Evolutionary conservation across 257 asterid genomes (phyloP).

Genomic region (Lavandula angustifolia): DNA sequence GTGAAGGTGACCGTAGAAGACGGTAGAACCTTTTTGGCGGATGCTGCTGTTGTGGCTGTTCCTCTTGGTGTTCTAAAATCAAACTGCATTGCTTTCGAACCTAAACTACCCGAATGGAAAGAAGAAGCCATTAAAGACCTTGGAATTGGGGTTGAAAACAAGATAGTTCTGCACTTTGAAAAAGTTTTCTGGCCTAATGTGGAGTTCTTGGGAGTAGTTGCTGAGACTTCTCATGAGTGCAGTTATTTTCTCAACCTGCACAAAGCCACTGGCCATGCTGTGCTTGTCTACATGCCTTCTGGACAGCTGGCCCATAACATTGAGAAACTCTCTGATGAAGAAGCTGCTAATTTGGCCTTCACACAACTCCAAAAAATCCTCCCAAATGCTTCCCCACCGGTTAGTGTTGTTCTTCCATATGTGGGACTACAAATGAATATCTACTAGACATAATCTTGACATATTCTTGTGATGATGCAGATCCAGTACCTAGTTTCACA

Average conservation of each 20-base stretch:
- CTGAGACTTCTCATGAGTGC: constrained; percentile 75
- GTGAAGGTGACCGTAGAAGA: constrained; percentile 83
- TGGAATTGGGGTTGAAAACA: constrained; percentile 91
- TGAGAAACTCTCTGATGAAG: constrained; percentile 80
- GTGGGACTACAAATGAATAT: no score
- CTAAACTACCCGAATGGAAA: constrained; percentile 90
- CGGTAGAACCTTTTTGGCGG: constrained; percentile 82
- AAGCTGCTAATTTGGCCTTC: constrained; percentile 79
- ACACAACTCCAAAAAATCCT: constrained; percentile 73
- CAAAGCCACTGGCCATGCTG: constrained; percentile 90
- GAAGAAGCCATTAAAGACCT: constrained; percentile 80
- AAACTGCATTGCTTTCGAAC: constrained; percentile 69
- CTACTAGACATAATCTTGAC: neutral
- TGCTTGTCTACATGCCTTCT: constrained; percentile 96
- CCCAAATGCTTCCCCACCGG: constrained; percentile 85
- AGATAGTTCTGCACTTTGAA: constrained; percentile 72
- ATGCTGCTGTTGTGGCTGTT: constrained; percentile 81
- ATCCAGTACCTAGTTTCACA: constrained; percentile 78
- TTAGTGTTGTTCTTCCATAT: constrained; percentile 26
- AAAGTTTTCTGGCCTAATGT: constrained; percentile 95
- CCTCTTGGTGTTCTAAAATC: constrained; percentile 95
- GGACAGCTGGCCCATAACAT: constrained; percentile 88
- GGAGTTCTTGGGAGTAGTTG: constrained; percentile 93
- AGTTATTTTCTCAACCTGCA: constrained; percentile 94
- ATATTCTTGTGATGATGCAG: constrained; percentile 40